Conservation (phyloP, 257 asterid species). For the Scutellaria barbata region DNA sequence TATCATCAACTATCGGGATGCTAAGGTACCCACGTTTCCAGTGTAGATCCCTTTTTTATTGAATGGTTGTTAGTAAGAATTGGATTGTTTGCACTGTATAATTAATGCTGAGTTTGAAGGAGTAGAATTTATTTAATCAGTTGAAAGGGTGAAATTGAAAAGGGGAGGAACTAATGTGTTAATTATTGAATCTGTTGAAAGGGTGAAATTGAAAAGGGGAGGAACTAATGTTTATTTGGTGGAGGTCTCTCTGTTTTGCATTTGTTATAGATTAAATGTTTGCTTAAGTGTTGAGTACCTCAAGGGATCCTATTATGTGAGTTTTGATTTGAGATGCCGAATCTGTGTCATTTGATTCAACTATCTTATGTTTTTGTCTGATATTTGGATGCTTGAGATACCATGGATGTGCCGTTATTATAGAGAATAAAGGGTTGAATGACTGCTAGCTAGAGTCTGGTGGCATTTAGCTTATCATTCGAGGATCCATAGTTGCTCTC, state of each 20-base stretch:
- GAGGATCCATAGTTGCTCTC: not conserved
- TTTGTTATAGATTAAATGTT: not conserved
- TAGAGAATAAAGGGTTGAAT: not conserved
- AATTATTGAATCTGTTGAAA: not conserved
- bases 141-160: not conserved
- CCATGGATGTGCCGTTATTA: not conserved
- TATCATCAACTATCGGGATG: conserved; percentile 88
- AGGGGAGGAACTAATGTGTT: not conserved
- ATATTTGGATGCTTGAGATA: not conserved
- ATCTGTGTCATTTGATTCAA: conserved; percentile 10
- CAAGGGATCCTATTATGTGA: not conserved
- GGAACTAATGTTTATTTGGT: conserved; percentile 8
- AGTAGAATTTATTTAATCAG: not conserved
- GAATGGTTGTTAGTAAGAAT: not conserved
- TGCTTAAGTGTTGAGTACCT: not conserved
- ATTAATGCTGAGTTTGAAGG: not conserved
- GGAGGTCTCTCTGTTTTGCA: not conserved
- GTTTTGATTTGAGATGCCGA: conserved; percentile 14
- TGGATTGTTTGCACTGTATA: not conserved
- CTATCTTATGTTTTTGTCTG: not conserved
- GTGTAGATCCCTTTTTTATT: not conserved
- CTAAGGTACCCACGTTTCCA: conserved; percentile 51
- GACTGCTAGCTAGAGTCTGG: not conserved
- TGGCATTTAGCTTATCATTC: not conserved
- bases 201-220: too few relatives aligned